phyloP scores from a whole-genome alignment of 768 basidiomycete species.

The Pleurotus sapidus region DNA sequence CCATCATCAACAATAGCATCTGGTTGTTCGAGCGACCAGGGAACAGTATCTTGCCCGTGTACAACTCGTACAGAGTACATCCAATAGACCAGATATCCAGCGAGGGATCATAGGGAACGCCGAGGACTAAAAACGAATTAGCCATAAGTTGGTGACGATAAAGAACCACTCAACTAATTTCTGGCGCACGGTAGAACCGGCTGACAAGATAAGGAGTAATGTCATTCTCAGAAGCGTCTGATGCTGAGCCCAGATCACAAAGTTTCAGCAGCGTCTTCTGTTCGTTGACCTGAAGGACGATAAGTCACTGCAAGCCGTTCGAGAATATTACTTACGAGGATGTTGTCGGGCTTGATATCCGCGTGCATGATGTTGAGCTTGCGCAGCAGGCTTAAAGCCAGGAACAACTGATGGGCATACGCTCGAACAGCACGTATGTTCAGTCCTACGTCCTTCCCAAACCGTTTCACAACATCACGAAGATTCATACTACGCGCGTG shows the following conservation, averaged over 20 bases:
- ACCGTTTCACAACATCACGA: conserved; percentile 95
- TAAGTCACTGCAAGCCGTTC: no score
- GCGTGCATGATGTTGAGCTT: conserved; percentile 97
- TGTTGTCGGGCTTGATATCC: conserved; percentile 98
- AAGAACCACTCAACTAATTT: conserved; percentile 74
- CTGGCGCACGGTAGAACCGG: conserved; percentile 96
- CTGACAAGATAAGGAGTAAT: conserved; percentile 98
- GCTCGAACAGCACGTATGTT: conserved; percentile 97
- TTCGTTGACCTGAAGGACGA: conserved; percentile 75
- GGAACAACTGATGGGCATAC: conserved; percentile 96
- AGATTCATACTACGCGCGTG: conserved; percentile 81
- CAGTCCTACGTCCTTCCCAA: conserved; percentile 96
- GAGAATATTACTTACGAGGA: conserved; percentile 60
- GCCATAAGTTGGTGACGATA: conserved; percentile 5
- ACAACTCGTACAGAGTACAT: conserved; percentile 94
- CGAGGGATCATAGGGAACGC: conserved; percentile 90
- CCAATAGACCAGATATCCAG: conserved; percentile 97
- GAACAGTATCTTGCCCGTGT: conserved; percentile 96
- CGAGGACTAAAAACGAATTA: conserved; percentile 64
- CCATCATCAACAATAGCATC: conserved; percentile 98
- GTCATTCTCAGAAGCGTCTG: conserved; percentile 91
- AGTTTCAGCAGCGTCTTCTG: conserved; percentile 91
- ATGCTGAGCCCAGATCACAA: conserved; percentile 96
- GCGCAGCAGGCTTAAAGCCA: conserved; percentile 77
- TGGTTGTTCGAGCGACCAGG: conserved; percentile 97